Evolutionary conservation across 2,329 filamentous ascomycete genomes (phyloP).

Genomic region (Chalaropsis thielavioides): DNA sequence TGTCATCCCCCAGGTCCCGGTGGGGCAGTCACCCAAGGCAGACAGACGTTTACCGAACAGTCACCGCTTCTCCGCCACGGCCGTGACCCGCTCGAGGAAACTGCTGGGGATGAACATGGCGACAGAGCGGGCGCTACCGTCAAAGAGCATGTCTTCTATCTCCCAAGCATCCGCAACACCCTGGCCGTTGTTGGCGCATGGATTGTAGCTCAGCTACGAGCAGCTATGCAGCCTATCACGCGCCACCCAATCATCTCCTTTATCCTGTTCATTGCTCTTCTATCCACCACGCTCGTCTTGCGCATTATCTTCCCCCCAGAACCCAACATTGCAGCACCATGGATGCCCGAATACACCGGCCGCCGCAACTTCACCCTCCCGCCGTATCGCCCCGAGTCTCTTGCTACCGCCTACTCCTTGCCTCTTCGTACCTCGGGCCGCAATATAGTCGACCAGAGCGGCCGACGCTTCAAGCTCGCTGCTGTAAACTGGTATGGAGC

Average conservation of each 20-base stretch:
- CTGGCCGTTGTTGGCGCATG: no score
- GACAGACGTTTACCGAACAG: conserved; percentile 14
- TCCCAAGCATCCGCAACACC: not conserved
- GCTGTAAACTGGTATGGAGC: conserved; percentile 60
- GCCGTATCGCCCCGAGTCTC: conserved; percentile 30
- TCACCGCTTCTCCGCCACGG: conserved; percentile 12
- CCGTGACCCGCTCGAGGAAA: not conserved
- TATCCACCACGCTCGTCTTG: conserved; percentile 6
- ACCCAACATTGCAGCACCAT: conserved; percentile 25
- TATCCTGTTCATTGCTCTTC: conserved; percentile 4
- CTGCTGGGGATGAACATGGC: not conserved
- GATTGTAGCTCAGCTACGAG: no score
- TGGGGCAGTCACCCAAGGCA: not conserved
- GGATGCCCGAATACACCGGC: conserved; percentile 33
- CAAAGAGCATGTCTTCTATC: not conserved
- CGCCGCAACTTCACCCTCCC: conserved; percentile 34
- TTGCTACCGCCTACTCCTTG: conserved; percentile 34
- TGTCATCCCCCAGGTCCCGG: not conserved
- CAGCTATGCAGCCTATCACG: not conserved
- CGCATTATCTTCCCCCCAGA: conserved; percentile 14
- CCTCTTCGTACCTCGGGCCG: conserved; percentile 46
- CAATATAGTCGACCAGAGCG: conserved; percentile 43
- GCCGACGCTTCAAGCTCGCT: conserved; percentile 45
- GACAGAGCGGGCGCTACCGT: not conserved
- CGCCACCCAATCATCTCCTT: conserved; percentile 8